Percentiles rank a stretch among this genome's conserved stretches.
These are phyloP conservation scores for Microcos paniculata DNA, from an alignment of 345 rosid genomes.

Conservation along the genomic window DNA sequence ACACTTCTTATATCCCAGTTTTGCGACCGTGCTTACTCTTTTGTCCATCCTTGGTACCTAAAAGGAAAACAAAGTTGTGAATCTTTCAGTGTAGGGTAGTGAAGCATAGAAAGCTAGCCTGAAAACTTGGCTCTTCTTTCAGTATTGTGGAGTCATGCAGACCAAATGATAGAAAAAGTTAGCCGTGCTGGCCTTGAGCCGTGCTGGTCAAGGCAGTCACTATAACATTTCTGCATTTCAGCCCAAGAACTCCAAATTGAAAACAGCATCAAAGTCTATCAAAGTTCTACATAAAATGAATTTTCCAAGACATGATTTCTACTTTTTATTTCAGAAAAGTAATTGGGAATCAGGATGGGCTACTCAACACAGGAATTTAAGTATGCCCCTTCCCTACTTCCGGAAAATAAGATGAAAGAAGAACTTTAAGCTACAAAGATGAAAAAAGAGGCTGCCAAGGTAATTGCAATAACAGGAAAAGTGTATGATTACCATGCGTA, in stretches of 20 bases:
- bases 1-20: conserved; percentile 75
- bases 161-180: neutral
- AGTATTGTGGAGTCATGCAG: neutral
- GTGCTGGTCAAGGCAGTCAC: neutral
- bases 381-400: neutral
- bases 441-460: neutral
- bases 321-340: neutral
- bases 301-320: neutral
- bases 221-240: neutral
- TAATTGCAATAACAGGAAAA: neutral
- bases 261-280: neutral
- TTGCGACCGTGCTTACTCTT: conserved; percentile 66
- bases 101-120: neutral
- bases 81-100: neutral
- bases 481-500: conserved; percentile 56
- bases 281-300: neutral
- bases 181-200: too few species aligned
- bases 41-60: conserved; percentile 87
- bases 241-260: neutral
- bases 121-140: neutral
- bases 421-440: neutral
- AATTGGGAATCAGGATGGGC: neutral
- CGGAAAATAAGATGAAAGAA: neutral
- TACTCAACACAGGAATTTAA: neutral
- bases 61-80: neutral